Percentiles rank a stretch among this genome's conserved stretches.
These are phyloP conservation scores for Hirsutella minnesotensis DNA, from an alignment of 2,329 filamentous ascomycete genomes.

Conservation along the genomic window DNA sequence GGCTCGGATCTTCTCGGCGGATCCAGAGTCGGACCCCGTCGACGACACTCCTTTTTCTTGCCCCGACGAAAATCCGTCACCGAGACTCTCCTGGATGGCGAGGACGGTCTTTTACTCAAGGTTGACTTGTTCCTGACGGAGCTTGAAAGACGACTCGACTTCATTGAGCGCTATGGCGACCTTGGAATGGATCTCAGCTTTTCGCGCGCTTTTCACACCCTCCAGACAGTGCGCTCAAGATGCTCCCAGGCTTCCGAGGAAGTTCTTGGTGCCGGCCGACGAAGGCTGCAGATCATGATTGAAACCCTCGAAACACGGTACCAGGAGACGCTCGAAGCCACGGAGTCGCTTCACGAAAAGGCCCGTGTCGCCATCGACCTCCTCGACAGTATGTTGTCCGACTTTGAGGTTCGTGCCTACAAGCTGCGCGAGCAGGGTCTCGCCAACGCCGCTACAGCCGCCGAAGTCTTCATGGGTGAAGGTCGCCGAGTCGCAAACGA, in stretches of 20 bases:
- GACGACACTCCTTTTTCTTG: conserved; percentile 46
- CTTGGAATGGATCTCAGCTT: conserved; percentile 74
- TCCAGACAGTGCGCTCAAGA: conserved; percentile 75
- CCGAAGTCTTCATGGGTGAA: conserved; percentile 62
- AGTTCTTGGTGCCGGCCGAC: conserved; percentile 74
- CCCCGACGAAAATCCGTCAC: conserved; percentile 48
- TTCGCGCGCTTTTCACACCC: conserved; percentile 70
- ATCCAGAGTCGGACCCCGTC: conserved; percentile 23
- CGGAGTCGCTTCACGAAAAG: conserved; percentile 85
- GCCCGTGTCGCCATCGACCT: conserved; percentile 76
- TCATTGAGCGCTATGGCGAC: conserved; percentile 80
- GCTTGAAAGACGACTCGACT: conserved; percentile 74
- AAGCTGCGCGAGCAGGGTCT: conserved; percentile 70
- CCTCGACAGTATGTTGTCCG: conserved; percentile 73
- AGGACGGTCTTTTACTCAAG: conserved; percentile 49
- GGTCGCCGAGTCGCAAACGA: conserved; percentile 73
- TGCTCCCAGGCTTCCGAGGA: conserved; percentile 87
- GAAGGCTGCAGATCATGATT: conserved; percentile 77
- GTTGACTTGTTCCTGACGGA: conserved; percentile 76
- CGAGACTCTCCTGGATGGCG: conserved; percentile 48
- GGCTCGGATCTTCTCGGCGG: conserved; percentile 24
- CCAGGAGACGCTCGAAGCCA: conserved; percentile 71
- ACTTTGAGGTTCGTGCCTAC: conserved; percentile 73
- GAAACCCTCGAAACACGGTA: conserved; percentile 85
- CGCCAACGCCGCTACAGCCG: conserved; percentile 52